Percentiles rank a stretch among this genome's conserved stretches.
Conservation (phyloP, 1,284 basidiomycete species). For the Ustilago esculenta region DNA sequence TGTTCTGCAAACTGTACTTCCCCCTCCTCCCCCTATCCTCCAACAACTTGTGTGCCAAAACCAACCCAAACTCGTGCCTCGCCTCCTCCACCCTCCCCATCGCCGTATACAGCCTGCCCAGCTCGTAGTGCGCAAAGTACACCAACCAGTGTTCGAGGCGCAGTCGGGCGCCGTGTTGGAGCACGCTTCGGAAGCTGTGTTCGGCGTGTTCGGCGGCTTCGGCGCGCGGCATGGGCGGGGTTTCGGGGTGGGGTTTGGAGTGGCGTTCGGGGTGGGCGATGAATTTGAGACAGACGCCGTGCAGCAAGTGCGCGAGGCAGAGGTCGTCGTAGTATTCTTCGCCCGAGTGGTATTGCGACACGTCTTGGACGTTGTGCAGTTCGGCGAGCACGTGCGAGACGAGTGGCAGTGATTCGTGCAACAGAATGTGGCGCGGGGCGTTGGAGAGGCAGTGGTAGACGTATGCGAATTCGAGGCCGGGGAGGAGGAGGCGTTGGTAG, state of each 20-base stretch:
- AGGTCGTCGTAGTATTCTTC: slow-evolving; percentile 62
- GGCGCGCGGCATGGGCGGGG: slow-evolving; percentile 48
- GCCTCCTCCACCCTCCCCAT: slow-evolving; percentile 43
- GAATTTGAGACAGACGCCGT: slow-evolving; percentile 62
- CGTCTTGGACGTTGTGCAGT: slow-evolving; percentile 45
- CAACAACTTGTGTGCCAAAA: slow-evolving; percentile 58
- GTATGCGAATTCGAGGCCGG: slow-evolving; percentile 64
- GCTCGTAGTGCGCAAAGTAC: slow-evolving; percentile 66
- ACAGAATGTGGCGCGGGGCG: slow-evolving; percentile 54
- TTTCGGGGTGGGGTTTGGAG: slow-evolving; percentile 42
- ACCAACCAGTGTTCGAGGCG: slow-evolving; percentile 63
- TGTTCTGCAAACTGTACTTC: slow-evolving; percentile 66
- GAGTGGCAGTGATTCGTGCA: slow-evolving; percentile 48
- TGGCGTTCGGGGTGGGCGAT: slow-evolving; percentile 65
- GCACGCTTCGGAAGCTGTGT: slow-evolving; percentile 53
- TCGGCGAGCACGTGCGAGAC: slow-evolving; percentile 55
- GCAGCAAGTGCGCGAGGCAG: slow-evolving; percentile 64
- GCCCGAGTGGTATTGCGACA: slow-evolving; percentile 41
- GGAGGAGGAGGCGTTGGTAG: slow-evolving; percentile 57
- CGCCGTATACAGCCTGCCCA: slow-evolving; percentile 59
- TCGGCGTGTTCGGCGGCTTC: slow-evolving; percentile 61
- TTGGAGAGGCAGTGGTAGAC: slow-evolving; percentile 65
- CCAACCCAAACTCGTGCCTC: slow-evolving; percentile 53
- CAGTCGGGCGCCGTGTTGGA: slow-evolving; percentile 51
- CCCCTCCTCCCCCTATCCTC: slow-evolving; percentile 62